phyloP scores from a whole-genome alignment of 345 rosid genomes.

The Syzygium grande region DNA sequence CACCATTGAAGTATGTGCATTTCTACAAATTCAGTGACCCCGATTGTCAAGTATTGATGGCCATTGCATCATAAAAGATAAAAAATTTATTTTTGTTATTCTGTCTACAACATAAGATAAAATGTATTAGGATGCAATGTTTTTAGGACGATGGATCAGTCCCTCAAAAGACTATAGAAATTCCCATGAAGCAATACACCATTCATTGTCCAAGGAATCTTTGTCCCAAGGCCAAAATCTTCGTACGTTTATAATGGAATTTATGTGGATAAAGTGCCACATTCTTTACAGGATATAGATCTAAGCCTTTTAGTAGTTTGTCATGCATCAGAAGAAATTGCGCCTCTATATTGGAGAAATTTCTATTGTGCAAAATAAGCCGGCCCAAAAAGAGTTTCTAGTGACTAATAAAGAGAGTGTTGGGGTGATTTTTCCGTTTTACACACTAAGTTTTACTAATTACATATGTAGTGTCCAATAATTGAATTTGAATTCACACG shows the following conservation, averaged over 20 bases:
- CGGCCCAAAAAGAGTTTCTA: background rate
- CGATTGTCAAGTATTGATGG: background rate
- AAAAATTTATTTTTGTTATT: background rate
- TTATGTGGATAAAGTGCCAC: background rate
- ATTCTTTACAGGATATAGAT: background rate
- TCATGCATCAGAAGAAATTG: background rate
- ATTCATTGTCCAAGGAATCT: background rate
- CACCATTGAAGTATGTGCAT: background rate
- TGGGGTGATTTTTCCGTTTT: background rate
- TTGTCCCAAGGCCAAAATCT: background rate
- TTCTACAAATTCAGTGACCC: background rate
- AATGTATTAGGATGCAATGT: background rate
- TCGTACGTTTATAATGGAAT: background rate
- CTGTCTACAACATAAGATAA: background rate
- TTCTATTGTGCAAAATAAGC: background rate
- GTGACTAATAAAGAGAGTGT: background rate
- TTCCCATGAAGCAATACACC: background rate
- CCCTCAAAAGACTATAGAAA: background rate
- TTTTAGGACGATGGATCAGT: background rate
- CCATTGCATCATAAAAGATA: background rate
- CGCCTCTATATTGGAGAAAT: background rate
- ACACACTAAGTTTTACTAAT: background rate
- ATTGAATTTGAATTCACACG: background rate
- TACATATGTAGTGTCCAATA: background rate
- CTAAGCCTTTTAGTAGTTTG: background rate